Conservation (phyloP, 176 grass and related monocot genomes). For the Triticum timopheevii region DNA sequence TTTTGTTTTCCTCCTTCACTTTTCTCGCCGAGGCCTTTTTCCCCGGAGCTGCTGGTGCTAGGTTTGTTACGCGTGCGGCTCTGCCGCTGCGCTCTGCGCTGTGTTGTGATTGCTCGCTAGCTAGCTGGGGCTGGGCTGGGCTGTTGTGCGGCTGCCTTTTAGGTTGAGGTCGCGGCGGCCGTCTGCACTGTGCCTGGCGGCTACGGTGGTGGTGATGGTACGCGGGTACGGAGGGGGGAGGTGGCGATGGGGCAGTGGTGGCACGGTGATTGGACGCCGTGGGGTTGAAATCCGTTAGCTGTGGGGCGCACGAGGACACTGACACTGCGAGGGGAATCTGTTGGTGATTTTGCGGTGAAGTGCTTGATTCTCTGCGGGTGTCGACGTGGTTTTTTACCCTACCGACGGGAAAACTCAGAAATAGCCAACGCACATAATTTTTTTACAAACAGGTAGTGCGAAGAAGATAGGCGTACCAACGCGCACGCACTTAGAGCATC, state of each 20-base stretch:
- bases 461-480: too few species aligned
- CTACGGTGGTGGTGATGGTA: not conserved
- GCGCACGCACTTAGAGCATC: too few species aligned
- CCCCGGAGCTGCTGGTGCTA: not conserved
- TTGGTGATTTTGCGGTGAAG: not conserved
- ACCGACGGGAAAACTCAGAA: too few species aligned
- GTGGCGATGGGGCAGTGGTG: not conserved
- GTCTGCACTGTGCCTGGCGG: not conserved
- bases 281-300: not conserved
- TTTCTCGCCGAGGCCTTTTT: not conserved
- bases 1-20: not conserved
- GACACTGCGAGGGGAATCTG: not conserved
- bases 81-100: not conserved
- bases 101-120: not conserved
- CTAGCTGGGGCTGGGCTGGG: not conserved
- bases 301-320: not conserved
- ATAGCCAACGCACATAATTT: too few species aligned
- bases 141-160: not conserved
- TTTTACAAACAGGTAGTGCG: too few species aligned
- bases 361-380: not conserved
- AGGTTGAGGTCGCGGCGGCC: not conserved
- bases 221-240: not conserved
- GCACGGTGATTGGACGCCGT: conserved; percentile 9
- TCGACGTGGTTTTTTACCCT: not conserved
- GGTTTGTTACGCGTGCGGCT: conserved; percentile 24